Base-by-base conservation (phyloP, 1,284 basidiomycete species). In the Boletus albobrunnescens region DNA sequence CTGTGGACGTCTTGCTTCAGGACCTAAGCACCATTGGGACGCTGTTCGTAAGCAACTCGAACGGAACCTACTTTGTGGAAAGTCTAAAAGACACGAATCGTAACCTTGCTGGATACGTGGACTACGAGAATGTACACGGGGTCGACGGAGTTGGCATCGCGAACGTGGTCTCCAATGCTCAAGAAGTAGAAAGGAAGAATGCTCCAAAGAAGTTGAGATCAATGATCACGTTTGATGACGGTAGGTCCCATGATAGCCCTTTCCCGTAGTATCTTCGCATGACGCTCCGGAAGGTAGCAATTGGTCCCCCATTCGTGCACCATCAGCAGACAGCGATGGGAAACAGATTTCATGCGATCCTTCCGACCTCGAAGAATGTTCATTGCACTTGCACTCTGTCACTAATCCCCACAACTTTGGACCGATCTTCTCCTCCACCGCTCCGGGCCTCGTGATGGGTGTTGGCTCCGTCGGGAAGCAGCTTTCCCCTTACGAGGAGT, bases 11-110 rank as follows among this genome's bases (percentile, higher is more conserved):
- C 41, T 78, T 94, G 45, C 75, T 90, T 4, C 82, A 88, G 45
- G 83, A 91, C 43, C 71, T 74, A 35, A 77, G 78, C 50, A 74
- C 80, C 9, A 82, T 94, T 17, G 95, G 95, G 1, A 95, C 93
- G 3, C 73, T 99, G 5, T 99, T 97, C 71, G 87, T 95, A 39
- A 91, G 87, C 66, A 95, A 97, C 67, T 89, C 86, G 33, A 91
- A 96, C 55, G 96, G 96, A 2, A 95, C 91, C 9, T 92, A 84
- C 69, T 99, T 98, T 64, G 88, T 94, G n/a, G 80, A 94, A 68
- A 88, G 87, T 59, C 73, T 99, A 46, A 79, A 84, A 60, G 84
- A 94, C 62, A 98, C 95, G 8, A 94, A 95, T 65, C 76, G 95
- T 37, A 96, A 96, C 63, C 72, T 79, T 38, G 70, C 76, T 53